Evolutionary conservation across 2,329 filamentous ascomycete species (phyloP), one percentile per base, ranked within the genome.

Genomic region (Colletotrichum liriopes): DNA sequence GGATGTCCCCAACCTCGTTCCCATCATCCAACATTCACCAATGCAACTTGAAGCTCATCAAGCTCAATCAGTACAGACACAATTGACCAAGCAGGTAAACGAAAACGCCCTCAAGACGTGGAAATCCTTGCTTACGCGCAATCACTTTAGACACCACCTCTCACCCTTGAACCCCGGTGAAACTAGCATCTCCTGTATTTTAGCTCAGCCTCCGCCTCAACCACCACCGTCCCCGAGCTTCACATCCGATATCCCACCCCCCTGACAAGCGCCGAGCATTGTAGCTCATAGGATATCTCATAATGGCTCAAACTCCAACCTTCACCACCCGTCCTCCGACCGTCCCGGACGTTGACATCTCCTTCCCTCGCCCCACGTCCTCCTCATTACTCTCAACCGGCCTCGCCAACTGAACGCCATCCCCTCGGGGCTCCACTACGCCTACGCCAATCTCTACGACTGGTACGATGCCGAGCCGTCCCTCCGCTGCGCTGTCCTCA

Each of bases 391-490:
- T 1, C 85, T 92, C 78, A 87, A 90, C 81, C 88, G 89, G 0
- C 88, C 90, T 6, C 77, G 81, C 41, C 84, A 87, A 70, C 88
- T 92, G 77, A 92, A 92, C 81, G 86, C 88, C 63, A 85, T 92
- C 77, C 84, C 82, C 9, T 80, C 82, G 1, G 77, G 82, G 5
- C 84, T 85, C 77, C 88, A 91, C 79, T 79, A 81, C 66, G 83
- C 84, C 65, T 84, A 91, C 45, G 83, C 84, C 71, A 73, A 75
- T 1, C 82, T 90, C 35, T 74, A 74, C 47, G 78, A 82, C 20
- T 92, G 90, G 87, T 92, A 89, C 79, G 92, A 93, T 77, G 78
- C 77, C n/a, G 87, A 93, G 79, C 87, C 90, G 1, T 80, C 81
- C 1, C 85, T 93, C 58, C 87, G 88, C 56, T 90, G 89, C 77